Conservation (phyloP, 225 moss, liverwort and hornwort species). For the Polytrichum commune region DNA sequence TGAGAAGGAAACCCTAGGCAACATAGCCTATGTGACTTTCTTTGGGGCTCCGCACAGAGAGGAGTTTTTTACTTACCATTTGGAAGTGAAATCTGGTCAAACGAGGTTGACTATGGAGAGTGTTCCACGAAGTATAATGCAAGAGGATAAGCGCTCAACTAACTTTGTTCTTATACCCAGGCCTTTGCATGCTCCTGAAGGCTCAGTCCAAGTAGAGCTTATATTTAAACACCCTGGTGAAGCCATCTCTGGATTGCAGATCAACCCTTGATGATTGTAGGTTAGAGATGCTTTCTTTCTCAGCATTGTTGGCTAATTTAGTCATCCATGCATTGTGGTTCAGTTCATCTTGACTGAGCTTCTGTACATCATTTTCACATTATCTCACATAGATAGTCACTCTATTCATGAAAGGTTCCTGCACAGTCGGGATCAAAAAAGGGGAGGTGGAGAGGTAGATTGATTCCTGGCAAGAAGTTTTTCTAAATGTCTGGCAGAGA, state of each 20-base stretch:
- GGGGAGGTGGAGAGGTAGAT: too few species aligned
- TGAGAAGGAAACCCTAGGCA: slow-evolving; percentile 52
- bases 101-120: slow-evolving; percentile 58
- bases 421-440: too few species aligned
- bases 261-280: slow-evolving; percentile 20
- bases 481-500: too few species aligned
- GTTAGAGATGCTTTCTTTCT: background rate
- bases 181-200: slow-evolving; percentile 26
- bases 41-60: slow-evolving; percentile 48
- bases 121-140: slow-evolving; percentile 54
- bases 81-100: slow-evolving; percentile 56
- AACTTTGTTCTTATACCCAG: slow-evolving; percentile 61
- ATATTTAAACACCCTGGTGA: slow-evolving; percentile 55
- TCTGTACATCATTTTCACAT: too few species aligned
- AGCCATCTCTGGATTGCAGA: slow-evolving; percentile 51
- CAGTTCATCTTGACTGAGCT: too few species aligned
- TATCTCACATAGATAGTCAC: too few species aligned
- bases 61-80: slow-evolving; percentile 58
- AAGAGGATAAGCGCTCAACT: slow-evolving; percentile 46
- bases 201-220: slow-evolving; percentile 35
- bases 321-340: too few species aligned
- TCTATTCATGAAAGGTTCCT: too few species aligned
- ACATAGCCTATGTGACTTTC: slow-evolving; percentile 62
- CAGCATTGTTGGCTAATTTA: background rate
- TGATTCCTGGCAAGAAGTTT: too few species aligned